Evolutionary conservation across 1,284 basidiomycete species (phyloP).

Genomic region (Moesziomyces globuligerus): DNA sequence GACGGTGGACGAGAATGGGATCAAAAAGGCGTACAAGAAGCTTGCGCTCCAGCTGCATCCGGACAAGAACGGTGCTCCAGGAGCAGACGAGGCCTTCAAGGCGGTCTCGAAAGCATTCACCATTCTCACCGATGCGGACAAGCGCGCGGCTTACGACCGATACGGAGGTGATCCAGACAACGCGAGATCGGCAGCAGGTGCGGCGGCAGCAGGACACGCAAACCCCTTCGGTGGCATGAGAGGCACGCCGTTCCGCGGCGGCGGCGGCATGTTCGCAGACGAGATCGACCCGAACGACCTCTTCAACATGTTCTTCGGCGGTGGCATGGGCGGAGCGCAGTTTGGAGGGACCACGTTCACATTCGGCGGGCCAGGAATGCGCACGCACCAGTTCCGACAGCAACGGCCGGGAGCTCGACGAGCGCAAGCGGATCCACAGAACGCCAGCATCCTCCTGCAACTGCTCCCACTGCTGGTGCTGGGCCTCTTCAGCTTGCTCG

Average conservation of each 20-base stretch:
- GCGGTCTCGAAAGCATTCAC: slow-evolving; percentile 98
- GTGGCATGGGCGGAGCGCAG: slow-evolving; percentile 70
- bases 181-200: slow-evolving; percentile 76
- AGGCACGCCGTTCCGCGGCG: slow-evolving; percentile 28
- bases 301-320: slow-evolving; percentile 99
- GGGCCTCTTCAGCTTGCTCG: slow-evolving; percentile 75
- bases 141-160: slow-evolving; percentile 87
- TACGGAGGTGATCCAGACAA: slow-evolving; percentile 87
- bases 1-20: slow-evolving; percentile 78
- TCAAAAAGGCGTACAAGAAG: slow-evolving; percentile 99
- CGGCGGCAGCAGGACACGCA: slow-evolving; percentile 50
- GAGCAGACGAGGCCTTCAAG: slow-evolving; percentile 99
- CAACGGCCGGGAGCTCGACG: slow-evolving; percentile 48
- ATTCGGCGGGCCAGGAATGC: slow-evolving; percentile 62
- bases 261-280: slow-evolving; percentile 69
- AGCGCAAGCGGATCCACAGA: slow-evolving; percentile 69
- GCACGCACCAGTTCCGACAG: slow-evolving; percentile 54
- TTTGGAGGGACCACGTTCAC: slow-evolving; percentile 58
- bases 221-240: slow-evolving; percentile 39
- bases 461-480: slow-evolving; percentile 78
- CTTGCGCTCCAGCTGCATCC: slow-evolving; percentile 92
- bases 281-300: slow-evolving; percentile 95
- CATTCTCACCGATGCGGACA: slow-evolving; percentile 89
- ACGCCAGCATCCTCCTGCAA: slow-evolving; percentile 80
- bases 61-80: slow-evolving; percentile 96